Conservation (phyloP, 202 grass and related monocot genomes). For the Digitaria exilis region DNA sequence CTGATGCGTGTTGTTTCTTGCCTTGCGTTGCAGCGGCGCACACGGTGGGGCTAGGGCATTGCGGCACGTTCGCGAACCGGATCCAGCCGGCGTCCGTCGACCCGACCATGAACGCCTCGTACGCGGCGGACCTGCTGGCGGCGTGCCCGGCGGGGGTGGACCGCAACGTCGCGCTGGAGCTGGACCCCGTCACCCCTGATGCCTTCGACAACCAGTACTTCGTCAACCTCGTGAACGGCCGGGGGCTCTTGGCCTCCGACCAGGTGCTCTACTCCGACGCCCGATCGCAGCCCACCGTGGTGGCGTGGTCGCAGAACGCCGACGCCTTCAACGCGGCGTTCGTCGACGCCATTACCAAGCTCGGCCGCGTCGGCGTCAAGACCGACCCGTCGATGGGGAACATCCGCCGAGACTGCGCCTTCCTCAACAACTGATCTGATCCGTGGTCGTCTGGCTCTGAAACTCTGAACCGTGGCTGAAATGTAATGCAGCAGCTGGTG, state of each 20-base stretch:
- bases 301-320: slow-evolving; percentile 61
- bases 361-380: slow-evolving; percentile 89
- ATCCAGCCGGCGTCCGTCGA: slow-evolving; percentile 56
- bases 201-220: slow-evolving; percentile 95
- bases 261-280: slow-evolving; percentile 78
- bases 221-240: slow-evolving; percentile 77
- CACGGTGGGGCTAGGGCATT: slow-evolving; percentile 80
- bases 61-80: slow-evolving; percentile 63
- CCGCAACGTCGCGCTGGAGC: slow-evolving; percentile 63
- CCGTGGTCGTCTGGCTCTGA: too few species aligned
- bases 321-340: slow-evolving; percentile 63
- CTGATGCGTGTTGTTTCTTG: neutral
- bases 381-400: slow-evolving; percentile 71
- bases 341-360: slow-evolving; percentile 66
- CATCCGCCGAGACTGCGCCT: slow-evolving; percentile 76
- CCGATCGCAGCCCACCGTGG: slow-evolving; percentile 61
- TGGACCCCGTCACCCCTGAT: slow-evolving; percentile 70
- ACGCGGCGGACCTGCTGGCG: slow-evolving; percentile 65
- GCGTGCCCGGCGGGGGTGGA: slow-evolving; percentile 73
- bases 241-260: slow-evolving; percentile 76
- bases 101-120: slow-evolving; percentile 63
- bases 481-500: neutral
- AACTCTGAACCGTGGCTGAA: neutral
- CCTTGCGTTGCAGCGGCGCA: slow-evolving; percentile 54
- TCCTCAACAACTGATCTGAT: slow-evolving; percentile 52